phyloP scores from a whole-genome alignment of 495 filamentous ascomycete genomes.

The Immersiella caudata region DNA sequence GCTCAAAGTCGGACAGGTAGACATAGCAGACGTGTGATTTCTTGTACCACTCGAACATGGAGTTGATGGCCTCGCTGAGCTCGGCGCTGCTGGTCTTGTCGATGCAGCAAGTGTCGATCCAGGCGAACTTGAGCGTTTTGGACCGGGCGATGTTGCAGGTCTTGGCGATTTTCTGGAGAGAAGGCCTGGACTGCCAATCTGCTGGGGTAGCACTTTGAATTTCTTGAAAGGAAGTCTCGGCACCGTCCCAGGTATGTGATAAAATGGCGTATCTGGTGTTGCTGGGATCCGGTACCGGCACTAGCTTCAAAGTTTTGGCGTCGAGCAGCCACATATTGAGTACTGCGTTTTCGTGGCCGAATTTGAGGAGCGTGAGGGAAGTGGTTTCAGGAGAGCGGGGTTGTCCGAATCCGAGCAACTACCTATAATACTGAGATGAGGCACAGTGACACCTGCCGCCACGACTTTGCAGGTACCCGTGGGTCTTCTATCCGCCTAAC shows the following conservation, averaged over 20 bases:
- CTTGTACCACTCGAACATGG: slow-evolving; percentile 12
- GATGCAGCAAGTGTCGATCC: slow-evolving; percentile 20
- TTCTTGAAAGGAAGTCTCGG: neutral
- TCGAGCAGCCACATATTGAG: no score
- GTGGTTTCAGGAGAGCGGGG: no score
- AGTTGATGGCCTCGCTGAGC: slow-evolving; percentile 17
- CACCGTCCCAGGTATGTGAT: slow-evolving; percentile 13
- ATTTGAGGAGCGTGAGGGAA: no score
- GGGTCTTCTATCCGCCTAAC: no score
- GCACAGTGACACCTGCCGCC: no score
- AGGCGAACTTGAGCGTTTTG: neutral
- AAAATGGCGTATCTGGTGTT: slow-evolving; percentile 8
- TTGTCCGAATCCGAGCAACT: no score
- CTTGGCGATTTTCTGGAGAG: neutral
- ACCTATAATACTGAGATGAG: no score
- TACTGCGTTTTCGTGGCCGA: no score
- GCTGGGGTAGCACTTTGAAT: neutral
- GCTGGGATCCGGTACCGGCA: no score
- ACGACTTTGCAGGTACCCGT: no score
- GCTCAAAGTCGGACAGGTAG: neutral
- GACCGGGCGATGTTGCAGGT: neutral
- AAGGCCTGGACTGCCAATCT: neutral
- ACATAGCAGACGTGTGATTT: neutral
- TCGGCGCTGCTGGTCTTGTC: slow-evolving; percentile 15
- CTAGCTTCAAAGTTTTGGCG: no score